Evolutionary conservation across 768 basidiomycete species (phyloP), one percentile per base, ranked within the genome.

Genomic region (Mycena albidolilacea): DNA sequence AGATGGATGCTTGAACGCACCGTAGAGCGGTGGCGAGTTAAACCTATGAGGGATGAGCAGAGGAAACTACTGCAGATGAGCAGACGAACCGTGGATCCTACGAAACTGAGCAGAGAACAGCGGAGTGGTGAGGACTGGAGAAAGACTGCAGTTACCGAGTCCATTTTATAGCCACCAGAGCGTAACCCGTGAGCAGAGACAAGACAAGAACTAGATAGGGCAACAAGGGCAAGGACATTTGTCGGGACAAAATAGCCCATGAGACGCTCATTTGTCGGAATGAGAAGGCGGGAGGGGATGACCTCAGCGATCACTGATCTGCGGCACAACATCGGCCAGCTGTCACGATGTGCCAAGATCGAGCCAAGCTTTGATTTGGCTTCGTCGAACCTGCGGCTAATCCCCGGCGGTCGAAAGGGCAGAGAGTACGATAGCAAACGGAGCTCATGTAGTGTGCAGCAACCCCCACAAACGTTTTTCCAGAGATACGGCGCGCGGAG

Each of bases 251-350:
- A 55, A 35, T 8, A 41, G 19, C 19, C 23, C 10, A 60, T 38
- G 65, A 7, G 65, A 39, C 65, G 71, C 66, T 46, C 41, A 57
- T 72, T 67, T 41, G 41, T 72, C 71, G 71, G 71, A 61, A 67
- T 21, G n/a, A 57, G 50, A 48, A 35, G 41, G 52, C 10, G 35
- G 59, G 52, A 38, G 55, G 37, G 17, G 48, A 41, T n/a, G 52
- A 12, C 15, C 15, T 55, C 39, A 37, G n/a, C 58, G 41, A 69
- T 69, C 50, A 62, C 17, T 63, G 61, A 69, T 62, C 2, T 69
- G 10, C 60, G 60, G 60, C 48, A 35, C 38, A 61, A 69, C 48
- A 19, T 69, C 67, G 59, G 59, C 39, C 23, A 10, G 38, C 21
- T 37, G 41, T 15, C 8, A 14, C 19, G 35, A 17, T 30, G 9